phyloP scores from a whole-genome alignment of 2,329 filamentous ascomycete genomes.

The Zalaria sp. region DNA sequence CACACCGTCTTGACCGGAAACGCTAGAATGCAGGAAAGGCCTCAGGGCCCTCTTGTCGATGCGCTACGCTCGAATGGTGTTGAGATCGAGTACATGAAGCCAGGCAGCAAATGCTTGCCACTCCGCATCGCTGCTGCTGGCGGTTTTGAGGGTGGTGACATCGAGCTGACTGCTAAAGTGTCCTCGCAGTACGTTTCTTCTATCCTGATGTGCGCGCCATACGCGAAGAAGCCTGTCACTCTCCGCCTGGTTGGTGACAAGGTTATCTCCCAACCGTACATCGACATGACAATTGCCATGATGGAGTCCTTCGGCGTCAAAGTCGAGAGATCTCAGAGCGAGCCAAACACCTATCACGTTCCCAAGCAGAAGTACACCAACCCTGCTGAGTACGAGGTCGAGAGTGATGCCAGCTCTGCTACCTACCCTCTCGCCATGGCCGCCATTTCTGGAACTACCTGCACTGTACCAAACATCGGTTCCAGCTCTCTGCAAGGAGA shows the following conservation, averaged over 20 bases:
- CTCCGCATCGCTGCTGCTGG: conserved; percentile 68
- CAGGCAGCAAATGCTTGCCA: conserved; percentile 73
- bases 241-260: conserved; percentile 87
- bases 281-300: conserved; percentile 98
- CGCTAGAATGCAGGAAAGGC: conserved; percentile 86
- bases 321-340: conserved; percentile 61
- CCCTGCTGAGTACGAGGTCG: conserved; percentile 73
- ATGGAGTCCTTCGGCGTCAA: conserved; percentile 83
- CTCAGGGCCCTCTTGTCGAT: conserved; percentile 85
- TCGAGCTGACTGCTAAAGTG: conserved; percentile 85
- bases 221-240: conserved; percentile 87
- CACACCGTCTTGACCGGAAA: conserved; percentile 84
- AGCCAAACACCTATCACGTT: conserved; percentile 87
- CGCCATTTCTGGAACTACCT: conserved; percentile 88
- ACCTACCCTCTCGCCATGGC: conserved; percentile 92
- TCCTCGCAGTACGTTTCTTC: conserved; percentile 99
- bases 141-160: conserved; percentile 72
- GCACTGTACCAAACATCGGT: conserved; percentile 92
- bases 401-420: conserved; percentile 94
- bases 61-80: conserved; percentile 78
- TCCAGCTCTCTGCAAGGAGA: conserved; percentile 86
- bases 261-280: conserved; percentile 91
- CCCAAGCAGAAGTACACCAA: conserved; percentile 73
- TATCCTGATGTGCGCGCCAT: conserved; percentile 90
- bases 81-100: conserved; percentile 68